A percentile compares a stretch with the other conserved stretches of the same genome.
Evolutionary conservation across 2,329 filamentous ascomycete species (phyloP).

Genomic region (Leptodontidium sp.): DNA sequence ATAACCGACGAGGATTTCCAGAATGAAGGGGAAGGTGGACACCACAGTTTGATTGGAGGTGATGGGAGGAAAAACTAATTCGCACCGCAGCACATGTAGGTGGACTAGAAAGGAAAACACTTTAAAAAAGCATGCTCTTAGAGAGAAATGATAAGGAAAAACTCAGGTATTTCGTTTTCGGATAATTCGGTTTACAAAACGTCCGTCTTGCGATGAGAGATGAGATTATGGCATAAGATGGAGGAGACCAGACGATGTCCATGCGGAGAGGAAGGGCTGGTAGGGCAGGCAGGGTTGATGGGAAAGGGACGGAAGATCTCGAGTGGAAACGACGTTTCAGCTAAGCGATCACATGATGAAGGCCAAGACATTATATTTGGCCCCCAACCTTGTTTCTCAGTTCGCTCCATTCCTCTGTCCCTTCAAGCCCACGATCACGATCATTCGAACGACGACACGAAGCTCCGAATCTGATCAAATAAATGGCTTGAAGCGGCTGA

Average conservation of each 20-base stretch:
- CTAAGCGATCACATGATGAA: not conserved
- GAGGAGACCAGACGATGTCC: conserved; percentile 7
- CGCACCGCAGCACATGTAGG: not conserved
- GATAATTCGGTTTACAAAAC: not conserved
- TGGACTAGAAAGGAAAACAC: not conserved
- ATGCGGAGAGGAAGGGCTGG: not conserved
- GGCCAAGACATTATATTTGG: conserved; percentile 1
- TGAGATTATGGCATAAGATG: not conserved
- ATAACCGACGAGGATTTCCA: conserved; percentile 2
- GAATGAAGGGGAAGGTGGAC: conserved; percentile 9
- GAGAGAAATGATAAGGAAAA: too few species aligned
- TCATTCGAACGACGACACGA: not conserved
- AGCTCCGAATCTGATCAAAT: not conserved
- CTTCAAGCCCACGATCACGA: not conserved
- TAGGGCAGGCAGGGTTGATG: not conserved
- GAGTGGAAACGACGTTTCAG: conserved; percentile 8
- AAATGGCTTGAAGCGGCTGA: conserved; percentile 5
- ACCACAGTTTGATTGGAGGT: not conserved
- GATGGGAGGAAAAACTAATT: not conserved
- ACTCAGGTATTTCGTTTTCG: too few species aligned
- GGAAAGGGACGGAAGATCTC: conserved; percentile 2
- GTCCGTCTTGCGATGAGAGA: not conserved
- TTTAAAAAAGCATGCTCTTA: not conserved
- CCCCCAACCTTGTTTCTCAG: not conserved
- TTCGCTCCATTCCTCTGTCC: not conserved